Evolutionary conservation across 1,139 yeast genomes (phyloP), one percentile per base, ranked within the genome.

Genomic region (Yamadazyma spencermartinsiae): DNA sequence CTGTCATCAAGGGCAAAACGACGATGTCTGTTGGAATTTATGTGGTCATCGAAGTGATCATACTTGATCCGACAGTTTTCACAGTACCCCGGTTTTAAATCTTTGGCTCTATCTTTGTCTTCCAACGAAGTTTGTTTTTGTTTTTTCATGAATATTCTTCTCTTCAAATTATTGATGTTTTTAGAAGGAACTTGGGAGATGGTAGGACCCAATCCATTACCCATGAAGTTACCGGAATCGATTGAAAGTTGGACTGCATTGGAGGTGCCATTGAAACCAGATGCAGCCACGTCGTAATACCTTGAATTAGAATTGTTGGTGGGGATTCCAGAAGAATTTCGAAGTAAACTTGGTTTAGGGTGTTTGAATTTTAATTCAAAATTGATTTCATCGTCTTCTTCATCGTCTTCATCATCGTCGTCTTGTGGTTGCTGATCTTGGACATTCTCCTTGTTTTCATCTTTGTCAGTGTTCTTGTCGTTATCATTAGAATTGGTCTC

Each of bases 1-100:
- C 65, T 60, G 50, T 79, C 80, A 51, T 86, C 81, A 38, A 72
- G 65, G 4, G 98, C 98, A 66, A 88, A 90, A 42, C 79, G 77
- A 33, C 86, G 72, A 60, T 94, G 99, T 50, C 84, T 79, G 35
- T 77, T 78, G 17, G 88, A 74, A 23, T 57, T 56, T 36, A 88
- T 76, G 56, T 92, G 99, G 39, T 79, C 87, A 21, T 81, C 86
- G 55, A 90, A 83, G 50, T 79, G 78, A 37, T 86, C 90, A 56
- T 86, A 92, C 56, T 85, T 84, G 48, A 85, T 87, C 24, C 94
- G 75, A 61, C 99, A 92, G 60, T 92, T 94, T 57, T 92, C 99
- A 64, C 98, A 92, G 61, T 86, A 88, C 0, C 95, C 95, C 1
- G 82, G 75, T 29, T 62, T 69, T 41, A 54, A 50, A 33, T 67